Evolutionary conservation across 768 basidiomycete genomes (phyloP).

Genomic region (Rhodotorula toruloides): DNA sequence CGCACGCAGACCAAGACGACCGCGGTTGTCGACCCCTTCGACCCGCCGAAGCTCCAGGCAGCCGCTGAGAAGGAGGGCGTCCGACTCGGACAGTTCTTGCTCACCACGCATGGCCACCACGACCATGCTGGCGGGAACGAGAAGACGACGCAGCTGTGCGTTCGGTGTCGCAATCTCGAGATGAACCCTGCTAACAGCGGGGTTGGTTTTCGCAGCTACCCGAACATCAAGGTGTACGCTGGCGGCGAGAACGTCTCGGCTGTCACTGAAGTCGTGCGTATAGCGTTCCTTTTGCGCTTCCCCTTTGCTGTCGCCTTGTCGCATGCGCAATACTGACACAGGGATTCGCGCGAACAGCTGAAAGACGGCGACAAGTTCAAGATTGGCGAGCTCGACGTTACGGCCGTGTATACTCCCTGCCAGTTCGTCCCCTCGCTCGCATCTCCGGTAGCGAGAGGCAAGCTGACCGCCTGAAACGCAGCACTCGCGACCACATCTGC

Average conservation of each 20-base stretch:
- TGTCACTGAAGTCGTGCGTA: conserved; percentile 53
- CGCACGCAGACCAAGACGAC: conserved; percentile 56
- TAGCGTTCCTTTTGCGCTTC: neutral
- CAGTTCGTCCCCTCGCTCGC: conserved; percentile 9
- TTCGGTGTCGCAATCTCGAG: neutral
- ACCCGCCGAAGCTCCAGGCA: conserved; percentile 58
- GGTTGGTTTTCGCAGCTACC: no score
- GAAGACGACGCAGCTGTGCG: conserved; percentile 49
- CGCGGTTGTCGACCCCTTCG: conserved; percentile 74
- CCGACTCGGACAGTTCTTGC: conserved; percentile 56
- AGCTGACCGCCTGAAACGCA: conserved; percentile 59
- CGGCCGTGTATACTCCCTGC: conserved; percentile 40
- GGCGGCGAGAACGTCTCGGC: conserved; percentile 68
- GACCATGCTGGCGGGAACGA: conserved; percentile 65
- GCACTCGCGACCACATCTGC: conserved; percentile 94
- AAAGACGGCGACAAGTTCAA: conserved; percentile 75
- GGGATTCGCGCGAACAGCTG: conserved; percentile 48
- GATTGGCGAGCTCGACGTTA: conserved; percentile 53
- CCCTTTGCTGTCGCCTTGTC: no score
- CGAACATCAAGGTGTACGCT: conserved; percentile 65
- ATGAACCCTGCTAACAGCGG: neutral
- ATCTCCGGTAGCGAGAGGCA: conserved; percentile 42
- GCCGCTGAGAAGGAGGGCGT: conserved; percentile 61
- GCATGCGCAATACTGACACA: no score
- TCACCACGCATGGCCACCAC: conserved; percentile 88